Base-by-base conservation (phyloP, 2,329 filamentous ascomycete species). In the Samsoniella hepiali region DNA sequence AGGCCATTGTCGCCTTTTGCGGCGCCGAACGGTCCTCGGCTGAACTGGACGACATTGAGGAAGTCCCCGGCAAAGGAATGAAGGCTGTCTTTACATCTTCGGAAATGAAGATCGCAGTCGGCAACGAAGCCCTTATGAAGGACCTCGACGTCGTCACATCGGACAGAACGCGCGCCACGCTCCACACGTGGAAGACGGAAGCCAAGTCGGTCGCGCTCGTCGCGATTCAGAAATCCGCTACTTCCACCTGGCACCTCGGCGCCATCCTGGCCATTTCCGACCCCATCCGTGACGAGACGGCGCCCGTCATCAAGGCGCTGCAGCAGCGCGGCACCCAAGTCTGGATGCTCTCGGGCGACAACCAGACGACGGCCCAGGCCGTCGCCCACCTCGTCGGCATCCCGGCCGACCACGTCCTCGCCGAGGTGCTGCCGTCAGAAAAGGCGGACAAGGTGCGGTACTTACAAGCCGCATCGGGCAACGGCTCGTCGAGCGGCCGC, bases 291-390 rank as follows among this genome's bases (percentile, higher is more conserved):
- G 83, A 86, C 0, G 91, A 96, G 75, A 88, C 92, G 0, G 75
- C 78, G 1, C 71, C 78, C 8, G 86, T 94, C 22, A 83, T 96
- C 64, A 74, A 77, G 7, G 81, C 87, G 1, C 84, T 97, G 0
- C 83, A 85, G 50, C 75, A 82, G 5, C 84, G 84, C 17, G 87
- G 89, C 27, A 88, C 90, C 54, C 84, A 88, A 38, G 90, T 96
- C 4, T 97, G 89, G 87, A 96, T 97, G 91, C 87, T 97, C 44
- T 96, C 92, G 0, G 93, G 93, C 36, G 93, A 97, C 78, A 97
- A 97, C 71, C 78, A 81, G n/a, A 87, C 81, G n/a, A 97, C 93
- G 0, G 93, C 93, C 2, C 81, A 83, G 27, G 91, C 92, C 0
- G 91, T 97, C 3, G 93, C 90, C 1, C 77, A 81, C 2, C 85